Conservation (phyloP, 225 moss, liverwort and hornwort genomes). For the Polytrichum commune region DNA sequence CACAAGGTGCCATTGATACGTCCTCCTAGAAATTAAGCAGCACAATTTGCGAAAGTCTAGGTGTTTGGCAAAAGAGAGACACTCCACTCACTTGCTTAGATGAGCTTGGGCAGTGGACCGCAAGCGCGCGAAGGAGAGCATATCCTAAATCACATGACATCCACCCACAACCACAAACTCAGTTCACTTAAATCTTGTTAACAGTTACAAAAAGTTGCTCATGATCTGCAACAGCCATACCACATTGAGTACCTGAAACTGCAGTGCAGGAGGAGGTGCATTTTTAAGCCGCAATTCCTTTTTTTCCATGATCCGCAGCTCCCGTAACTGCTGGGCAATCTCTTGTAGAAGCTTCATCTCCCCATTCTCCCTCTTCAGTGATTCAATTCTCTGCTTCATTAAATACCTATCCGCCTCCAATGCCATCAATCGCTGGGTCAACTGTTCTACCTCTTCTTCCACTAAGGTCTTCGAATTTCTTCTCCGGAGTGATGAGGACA, state of each 20-base stretch:
- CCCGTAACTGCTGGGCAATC: slow-evolving; percentile 55
- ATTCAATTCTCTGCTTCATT: slow-evolving; percentile 75
- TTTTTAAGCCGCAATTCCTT: slow-evolving; percentile 24
- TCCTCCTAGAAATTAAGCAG: too few species aligned
- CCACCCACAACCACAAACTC: slow-evolving; percentile 19
- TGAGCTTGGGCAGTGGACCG: slow-evolving; percentile 61
- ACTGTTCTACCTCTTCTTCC: slow-evolving; percentile 46
- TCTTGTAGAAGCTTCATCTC: slow-evolving; percentile 77
- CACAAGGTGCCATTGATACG: background rate
- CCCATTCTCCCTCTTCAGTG: slow-evolving; percentile 67
- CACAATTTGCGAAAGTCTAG: too few species aligned
- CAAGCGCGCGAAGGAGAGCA: slow-evolving; percentile 58
- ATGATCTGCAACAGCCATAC: background rate
- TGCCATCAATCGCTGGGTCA: slow-evolving; percentile 56
- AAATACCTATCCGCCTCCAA: slow-evolving; percentile 72
- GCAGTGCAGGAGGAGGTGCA: slow-evolving; percentile 32
- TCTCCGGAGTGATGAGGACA: slow-evolving; percentile 30
- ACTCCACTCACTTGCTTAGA: slow-evolving; percentile 76
- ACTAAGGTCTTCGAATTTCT: slow-evolving; percentile 20
- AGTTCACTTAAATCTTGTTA: too few species aligned
- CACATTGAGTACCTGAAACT: slow-evolving; percentile 48
- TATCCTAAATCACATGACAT: slow-evolving; percentile 50
- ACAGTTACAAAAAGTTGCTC: too few species aligned
- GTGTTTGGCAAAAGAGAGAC: slow-evolving; percentile 14
- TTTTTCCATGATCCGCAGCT: slow-evolving; percentile 49